A percentile compares a stretch with the other conserved stretches of the same genome.
phyloP scores from a whole-genome alignment of 306 rosid species.

The Senna siamea region DNA sequence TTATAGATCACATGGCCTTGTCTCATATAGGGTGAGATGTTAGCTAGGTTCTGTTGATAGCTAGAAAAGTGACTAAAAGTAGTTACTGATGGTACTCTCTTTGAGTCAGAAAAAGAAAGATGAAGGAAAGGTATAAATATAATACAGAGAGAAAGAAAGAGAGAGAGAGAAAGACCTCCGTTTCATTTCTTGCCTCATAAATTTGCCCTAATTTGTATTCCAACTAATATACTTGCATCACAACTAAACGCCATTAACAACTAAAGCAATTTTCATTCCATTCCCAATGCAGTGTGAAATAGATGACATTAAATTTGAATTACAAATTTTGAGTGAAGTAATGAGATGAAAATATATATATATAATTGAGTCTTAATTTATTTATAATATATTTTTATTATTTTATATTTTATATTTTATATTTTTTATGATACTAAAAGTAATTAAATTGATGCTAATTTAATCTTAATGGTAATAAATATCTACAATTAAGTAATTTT shows the following conservation, averaged over 20 bases:
- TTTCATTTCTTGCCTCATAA: background rate
- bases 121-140: background rate
- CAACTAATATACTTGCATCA: conserved; percentile 30
- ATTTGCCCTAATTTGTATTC: background rate
- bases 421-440: too few relatives aligned
- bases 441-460: too few relatives aligned
- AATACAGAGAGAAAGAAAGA: background rate
- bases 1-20: conserved; percentile 73
- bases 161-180: background rate
- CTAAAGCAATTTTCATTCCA: conserved; percentile 14
- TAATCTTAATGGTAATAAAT: too few relatives aligned
- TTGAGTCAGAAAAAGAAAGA: conserved; percentile 41
- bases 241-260: conserved; percentile 25
- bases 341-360: too few relatives aligned
- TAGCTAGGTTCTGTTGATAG: conserved; percentile 38
- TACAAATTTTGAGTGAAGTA: too few relatives aligned
- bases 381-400: too few relatives aligned
- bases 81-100: conserved; percentile 32
- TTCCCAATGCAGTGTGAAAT: conserved; percentile 17
- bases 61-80: conserved; percentile 40
- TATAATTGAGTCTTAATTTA: too few relatives aligned
- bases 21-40: conserved; percentile 40
- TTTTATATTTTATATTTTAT: too few relatives aligned
- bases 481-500: too few relatives aligned
- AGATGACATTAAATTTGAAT: too few relatives aligned